These are phyloP conservation scores for Amaranthus cruentus DNA, from an alignment of 148 eudicot species.

Conservation along the genomic window DNA sequence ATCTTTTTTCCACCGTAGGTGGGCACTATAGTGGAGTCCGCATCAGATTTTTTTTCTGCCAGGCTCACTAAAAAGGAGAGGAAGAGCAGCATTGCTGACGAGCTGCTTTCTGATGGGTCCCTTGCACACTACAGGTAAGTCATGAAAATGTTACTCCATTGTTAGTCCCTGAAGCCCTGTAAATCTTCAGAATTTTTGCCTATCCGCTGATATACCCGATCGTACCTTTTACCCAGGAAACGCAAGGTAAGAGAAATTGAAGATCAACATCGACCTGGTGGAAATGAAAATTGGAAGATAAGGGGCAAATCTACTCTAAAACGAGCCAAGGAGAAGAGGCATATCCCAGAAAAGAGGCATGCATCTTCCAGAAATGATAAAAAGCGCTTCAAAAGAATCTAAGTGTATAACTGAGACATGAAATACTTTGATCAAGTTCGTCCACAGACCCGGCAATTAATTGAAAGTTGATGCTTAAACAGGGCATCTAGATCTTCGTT, in stretches of 20 bases:
- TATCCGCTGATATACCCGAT: background rate
- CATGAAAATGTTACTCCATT: background rate
- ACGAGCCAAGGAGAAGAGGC: conserved; percentile 57
- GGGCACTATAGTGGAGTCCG: conserved; percentile 73
- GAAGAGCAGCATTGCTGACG: conserved; percentile 77
- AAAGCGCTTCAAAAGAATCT: conserved; percentile 10
- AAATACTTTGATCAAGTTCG: background rate
- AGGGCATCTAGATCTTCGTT: no score
- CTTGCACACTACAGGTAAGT: conserved; percentile 57
- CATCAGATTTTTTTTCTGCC: conserved; percentile 48
- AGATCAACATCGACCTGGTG: conserved; percentile 54
- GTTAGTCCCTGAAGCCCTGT: background rate
- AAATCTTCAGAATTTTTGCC: background rate
- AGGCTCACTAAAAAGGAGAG: conserved; percentile 88
- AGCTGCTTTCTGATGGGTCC: conserved; percentile 58
- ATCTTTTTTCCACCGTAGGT: conserved; percentile 30
- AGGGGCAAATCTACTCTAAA: conserved; percentile 44
- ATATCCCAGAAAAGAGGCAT: conserved; percentile 14
- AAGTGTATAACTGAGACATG: background rate
- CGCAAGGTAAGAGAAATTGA: conserved; percentile 89
- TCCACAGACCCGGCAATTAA: background rate
- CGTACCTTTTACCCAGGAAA: conserved; percentile 44
- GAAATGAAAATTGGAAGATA: conserved; percentile 72
- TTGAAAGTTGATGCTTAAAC: background rate
- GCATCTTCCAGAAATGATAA: background rate